Evolutionary conservation across 164 flowering plant species (phyloP).

Genomic region (Saururus chinensis): DNA sequence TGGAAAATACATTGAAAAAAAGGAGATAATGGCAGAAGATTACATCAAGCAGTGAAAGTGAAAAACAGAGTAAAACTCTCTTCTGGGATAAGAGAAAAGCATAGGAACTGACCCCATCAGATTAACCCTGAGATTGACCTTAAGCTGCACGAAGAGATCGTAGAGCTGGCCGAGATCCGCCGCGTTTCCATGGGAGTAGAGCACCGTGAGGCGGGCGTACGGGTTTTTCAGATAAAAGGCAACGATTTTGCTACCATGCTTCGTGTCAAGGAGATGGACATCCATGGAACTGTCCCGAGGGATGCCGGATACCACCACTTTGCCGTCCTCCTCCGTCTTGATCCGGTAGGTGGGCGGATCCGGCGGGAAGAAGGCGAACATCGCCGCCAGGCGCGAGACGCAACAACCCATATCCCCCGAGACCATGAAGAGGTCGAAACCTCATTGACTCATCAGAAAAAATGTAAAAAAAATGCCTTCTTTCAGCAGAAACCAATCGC

Average conservation of each 20-base stretch:
- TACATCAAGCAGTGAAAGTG: background rate
- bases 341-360: constrained; percentile 69
- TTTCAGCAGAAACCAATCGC: background rate
- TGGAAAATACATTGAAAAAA: background rate
- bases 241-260: constrained; percentile 75
- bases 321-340: constrained; percentile 43
- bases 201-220: constrained; percentile 72
- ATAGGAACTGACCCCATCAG: constrained; percentile 61
- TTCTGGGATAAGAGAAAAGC: background rate
- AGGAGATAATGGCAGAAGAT: background rate
- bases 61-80: background rate
- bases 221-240: constrained; percentile 76
- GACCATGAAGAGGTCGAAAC: constrained; percentile 8
- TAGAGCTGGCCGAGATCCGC: constrained; percentile 94
- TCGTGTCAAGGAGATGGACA: constrained; percentile 55
- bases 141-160: constrained; percentile 89
- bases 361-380: constrained; percentile 89
- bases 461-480: background rate
- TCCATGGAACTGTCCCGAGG: constrained; percentile 48
- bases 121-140: constrained; percentile 86
- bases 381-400: constrained; percentile 63
- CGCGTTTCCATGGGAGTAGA: constrained; percentile 96
- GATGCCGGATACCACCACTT: constrained; percentile 37
- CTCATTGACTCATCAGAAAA: constrained; percentile 27
- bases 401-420: constrained; percentile 58